phyloP scores from a whole-genome alignment of 306 rosid genomes.

The Rosa rugosa region DNA sequence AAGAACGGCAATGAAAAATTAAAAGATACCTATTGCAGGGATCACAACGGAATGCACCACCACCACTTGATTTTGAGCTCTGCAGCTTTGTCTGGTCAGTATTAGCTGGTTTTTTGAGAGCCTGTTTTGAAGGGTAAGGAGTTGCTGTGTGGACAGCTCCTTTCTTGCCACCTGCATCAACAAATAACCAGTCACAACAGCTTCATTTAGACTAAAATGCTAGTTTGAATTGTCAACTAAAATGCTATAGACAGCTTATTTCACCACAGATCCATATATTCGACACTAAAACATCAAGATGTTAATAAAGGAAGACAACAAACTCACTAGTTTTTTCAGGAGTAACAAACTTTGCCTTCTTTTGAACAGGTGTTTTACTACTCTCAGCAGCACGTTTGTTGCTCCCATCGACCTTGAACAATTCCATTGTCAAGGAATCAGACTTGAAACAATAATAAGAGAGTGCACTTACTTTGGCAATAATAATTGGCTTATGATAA shows the following conservation, averaged over 20 bases:
- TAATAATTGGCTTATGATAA: constrained; percentile 5
- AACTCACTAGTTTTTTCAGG: constrained; percentile 60
- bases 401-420: constrained; percentile 44
- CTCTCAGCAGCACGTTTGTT: constrained; percentile 46
- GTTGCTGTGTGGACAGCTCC: constrained; percentile 51
- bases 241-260: neutral
- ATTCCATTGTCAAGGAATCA: neutral
- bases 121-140: constrained; percentile 65
- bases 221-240: neutral
- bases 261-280: neutral
- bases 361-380: constrained; percentile 43
- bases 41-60: constrained; percentile 45
- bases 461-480: neutral
- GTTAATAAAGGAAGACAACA: neutral
- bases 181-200: constrained; percentile 2
- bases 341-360: constrained; percentile 66
- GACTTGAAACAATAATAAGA: neutral
- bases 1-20: neutral
- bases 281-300: neutral
- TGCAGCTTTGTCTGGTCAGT: constrained; percentile 40
- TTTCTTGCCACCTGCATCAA: constrained; percentile 42
- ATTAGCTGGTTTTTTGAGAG: constrained; percentile 38
- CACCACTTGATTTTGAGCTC: constrained; percentile 41
- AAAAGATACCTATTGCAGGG: constrained; percentile 54
- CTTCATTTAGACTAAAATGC: neutral